Evolutionary conservation across 1,139 yeast species (phyloP), one percentile per base, ranked within the genome.

Genomic region (Hansenula sp.): DNA sequence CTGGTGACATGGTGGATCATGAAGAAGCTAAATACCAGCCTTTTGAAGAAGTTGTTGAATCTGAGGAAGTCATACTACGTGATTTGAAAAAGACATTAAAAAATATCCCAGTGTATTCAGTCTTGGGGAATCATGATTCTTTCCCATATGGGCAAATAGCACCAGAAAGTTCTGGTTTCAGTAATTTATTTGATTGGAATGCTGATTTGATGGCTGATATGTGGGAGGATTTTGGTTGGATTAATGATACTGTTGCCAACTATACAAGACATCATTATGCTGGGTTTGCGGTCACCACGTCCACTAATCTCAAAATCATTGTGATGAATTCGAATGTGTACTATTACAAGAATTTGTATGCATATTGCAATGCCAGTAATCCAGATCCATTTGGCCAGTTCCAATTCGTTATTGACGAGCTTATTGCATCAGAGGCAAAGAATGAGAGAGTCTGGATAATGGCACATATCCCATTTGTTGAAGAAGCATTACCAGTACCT

Each of bases 111-210:
- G 75, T 82, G n/a, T 80, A 66, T 53, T 73, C 87, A 11, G 77
- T 76, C 26, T 64, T 82, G 51, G 89, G 90, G 16, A 82, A 82
- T 59, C 89, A 82, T 57, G 89, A 82, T 53, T 75, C 82, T 17
- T 82, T 74, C 67, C 89, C 89, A 14, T 81, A 79, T 53, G 84
- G 82, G 16, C 87, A 81, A 58, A 58, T 79, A 42, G 82, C 88
- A 2, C 85, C 82, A 35, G 63, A 69, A 42, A 55, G 61, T 31
- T 68, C 73, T 26, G 73, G 75, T 4, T 71, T 65, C 45, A 65
- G 67, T 38, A 71, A 73, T 47, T 61, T 74, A 43, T 79, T 77
- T 53, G 66, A 71, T 36, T 80, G 81, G 77, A 80, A 82, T 52
- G 68, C 71, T 13, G 81, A 80, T 18, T 63, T 79, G 43, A 71